These are phyloP conservation scores for Periconia digitata DNA, from an alignment of 2,329 filamentous ascomycete species.

Conservation along the genomic window DNA sequence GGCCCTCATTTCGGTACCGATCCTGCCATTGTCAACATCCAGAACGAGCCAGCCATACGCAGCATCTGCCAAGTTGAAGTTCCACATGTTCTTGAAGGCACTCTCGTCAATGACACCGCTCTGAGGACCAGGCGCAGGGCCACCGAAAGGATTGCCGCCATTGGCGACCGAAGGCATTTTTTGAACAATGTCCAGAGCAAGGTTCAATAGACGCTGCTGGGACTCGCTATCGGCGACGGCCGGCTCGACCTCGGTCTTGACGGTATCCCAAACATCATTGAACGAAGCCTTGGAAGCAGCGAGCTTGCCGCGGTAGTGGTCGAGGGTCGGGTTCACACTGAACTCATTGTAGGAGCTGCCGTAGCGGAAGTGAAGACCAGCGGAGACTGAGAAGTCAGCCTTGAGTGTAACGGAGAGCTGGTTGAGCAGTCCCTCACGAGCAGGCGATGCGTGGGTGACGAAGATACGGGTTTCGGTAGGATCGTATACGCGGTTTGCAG, in stretches of 20 bases:
- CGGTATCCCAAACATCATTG: slow-evolving; percentile 99
- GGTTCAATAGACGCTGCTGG: slow-evolving; percentile 87
- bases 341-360: slow-evolving; percentile 99
- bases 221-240: slow-evolving; percentile 92
- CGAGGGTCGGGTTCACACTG: slow-evolving; percentile 95
- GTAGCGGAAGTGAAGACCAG: slow-evolving; percentile 96
- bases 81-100: slow-evolving; percentile 99
- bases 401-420: slow-evolving; percentile 97
- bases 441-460: slow-evolving; percentile 94
- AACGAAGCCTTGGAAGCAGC: slow-evolving; percentile 98
- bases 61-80: slow-evolving; percentile 97
- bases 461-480: slow-evolving; percentile 96
- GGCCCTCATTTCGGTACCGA: slow-evolving; percentile 97
- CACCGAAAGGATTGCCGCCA: slow-evolving; percentile 95
- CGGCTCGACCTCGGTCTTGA: slow-evolving; percentile 92
- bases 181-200: slow-evolving; percentile 89
- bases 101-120: slow-evolving; percentile 95
- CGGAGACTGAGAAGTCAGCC: slow-evolving; percentile 96
- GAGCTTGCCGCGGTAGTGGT: slow-evolving; percentile 97
- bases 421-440: slow-evolving; percentile 93
- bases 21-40: slow-evolving; percentile 92
- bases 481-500: slow-evolving; percentile 96
- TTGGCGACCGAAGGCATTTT: slow-evolving; percentile 97
- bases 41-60: slow-evolving; percentile 95
- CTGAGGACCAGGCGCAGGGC: slow-evolving; percentile 71